Percentiles rank a stretch among this genome's conserved stretches.
These are phyloP conservation scores for Danielozyma ontarioensis DNA, from an alignment of 805 yeast species.

Conservation along the genomic window DNA sequence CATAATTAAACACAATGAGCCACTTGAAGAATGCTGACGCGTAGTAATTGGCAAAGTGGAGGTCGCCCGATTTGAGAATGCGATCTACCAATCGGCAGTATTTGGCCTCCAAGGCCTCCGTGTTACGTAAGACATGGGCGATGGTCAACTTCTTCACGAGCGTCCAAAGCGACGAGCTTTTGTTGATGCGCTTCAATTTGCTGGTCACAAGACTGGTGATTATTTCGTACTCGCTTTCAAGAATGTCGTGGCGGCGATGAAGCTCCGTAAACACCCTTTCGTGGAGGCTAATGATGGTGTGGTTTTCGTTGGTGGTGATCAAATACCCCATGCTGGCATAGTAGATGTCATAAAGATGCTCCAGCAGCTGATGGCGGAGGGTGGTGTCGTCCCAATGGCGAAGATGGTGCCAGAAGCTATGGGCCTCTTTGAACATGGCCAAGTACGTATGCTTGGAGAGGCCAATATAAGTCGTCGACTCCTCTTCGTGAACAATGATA, in stretches of 20 bases:
- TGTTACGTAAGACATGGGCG: conserved; percentile 6
- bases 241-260: conserved; percentile 3
- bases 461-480: conserved; percentile 24
- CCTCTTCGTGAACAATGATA: conserved; percentile 1
- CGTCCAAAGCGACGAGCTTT: conserved; percentile 35
- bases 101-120: neutral
- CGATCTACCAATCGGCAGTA: conserved; percentile 7
- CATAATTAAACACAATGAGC: conserved; percentile 13
- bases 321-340: conserved; percentile 29
- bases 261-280: conserved; percentile 15
- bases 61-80: conserved; percentile 21
- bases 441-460: conserved; percentile 25
- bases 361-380: neutral
- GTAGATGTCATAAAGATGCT: conserved; percentile 13
- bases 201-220: conserved; percentile 27
- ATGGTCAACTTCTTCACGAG: conserved; percentile 23
- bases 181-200: conserved; percentile 29
- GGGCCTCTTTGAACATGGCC: conserved; percentile 27
- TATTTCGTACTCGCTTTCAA: conserved; percentile 21
- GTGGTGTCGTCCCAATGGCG: neutral
- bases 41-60: conserved; percentile 37
- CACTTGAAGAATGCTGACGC: conserved; percentile 30
- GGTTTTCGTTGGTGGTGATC: conserved; percentile 36
- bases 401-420: conserved; percentile 19
- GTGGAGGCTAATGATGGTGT: conserved; percentile 24